A percentile compares a stretch with the other conserved stretches of the same genome.
Conservation (phyloP, 139 green algal species). For the Picocystis salinarum region DNA sequence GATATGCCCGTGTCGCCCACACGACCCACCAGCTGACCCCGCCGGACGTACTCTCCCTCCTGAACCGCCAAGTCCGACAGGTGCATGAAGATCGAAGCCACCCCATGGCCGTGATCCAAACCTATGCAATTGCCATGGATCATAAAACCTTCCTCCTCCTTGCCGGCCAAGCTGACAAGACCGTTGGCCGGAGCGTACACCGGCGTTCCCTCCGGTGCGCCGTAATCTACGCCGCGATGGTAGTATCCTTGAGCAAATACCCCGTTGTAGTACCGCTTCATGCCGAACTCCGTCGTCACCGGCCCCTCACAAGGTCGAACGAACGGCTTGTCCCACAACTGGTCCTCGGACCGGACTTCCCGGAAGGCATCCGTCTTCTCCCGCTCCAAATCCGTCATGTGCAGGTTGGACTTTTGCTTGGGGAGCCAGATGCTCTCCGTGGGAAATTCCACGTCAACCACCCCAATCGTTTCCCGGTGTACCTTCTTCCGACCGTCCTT, state of each 20-base stretch:
- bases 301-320: slow-evolving; percentile 7
- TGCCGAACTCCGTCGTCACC: slow-evolving; percentile 19
- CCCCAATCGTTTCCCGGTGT: neutral
- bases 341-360: slow-evolving; percentile 6
- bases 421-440: slow-evolving; percentile 18
- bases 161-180: slow-evolving; percentile 10
- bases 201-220: slow-evolving; percentile 8
- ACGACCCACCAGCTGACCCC: slow-evolving; percentile 13
- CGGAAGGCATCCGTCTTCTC: neutral
- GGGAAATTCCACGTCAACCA: slow-evolving; percentile 11
- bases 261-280: slow-evolving; percentile 24
- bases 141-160: slow-evolving; percentile 16
- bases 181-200: slow-evolving; percentile 12
- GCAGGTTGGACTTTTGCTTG: slow-evolving; percentile 8
- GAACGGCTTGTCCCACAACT: slow-evolving; percentile 14
- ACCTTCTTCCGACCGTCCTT: slow-evolving; percentile 3
- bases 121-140: slow-evolving; percentile 24
- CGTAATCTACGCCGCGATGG: slow-evolving; percentile 21
- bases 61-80: slow-evolving; percentile 6
- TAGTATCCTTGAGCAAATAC: slow-evolving; percentile 21
- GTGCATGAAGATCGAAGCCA: slow-evolving; percentile 19
- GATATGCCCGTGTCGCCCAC: slow-evolving; percentile 18
- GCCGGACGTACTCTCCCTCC: slow-evolving; percentile 7
- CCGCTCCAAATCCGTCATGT: neutral
- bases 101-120: slow-evolving; percentile 23